Conservation (phyloP, 305 asterid species). For the Fraxinus ornus region DNA sequence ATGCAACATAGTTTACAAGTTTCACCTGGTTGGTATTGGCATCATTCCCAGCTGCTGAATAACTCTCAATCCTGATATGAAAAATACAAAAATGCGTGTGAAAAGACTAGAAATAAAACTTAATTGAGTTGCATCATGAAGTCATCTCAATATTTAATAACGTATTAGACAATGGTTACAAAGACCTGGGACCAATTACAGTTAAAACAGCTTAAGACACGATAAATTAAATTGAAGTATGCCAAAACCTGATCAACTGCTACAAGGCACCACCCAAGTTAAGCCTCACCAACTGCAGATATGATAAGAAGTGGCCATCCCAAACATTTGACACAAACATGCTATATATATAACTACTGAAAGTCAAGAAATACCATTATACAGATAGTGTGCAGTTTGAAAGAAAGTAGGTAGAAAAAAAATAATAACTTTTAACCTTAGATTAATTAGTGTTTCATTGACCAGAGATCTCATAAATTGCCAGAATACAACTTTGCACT, state of each 20-base stretch:
- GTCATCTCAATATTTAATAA: not conserved
- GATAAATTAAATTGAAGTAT: not conserved
- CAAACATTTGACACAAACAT: not conserved
- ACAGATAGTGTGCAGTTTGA: constrained; percentile 6
- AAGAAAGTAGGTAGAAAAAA: not conserved
- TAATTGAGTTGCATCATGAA: constrained; percentile 1
- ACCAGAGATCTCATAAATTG: not conserved
- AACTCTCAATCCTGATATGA: constrained; percentile 49
- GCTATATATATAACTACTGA: not conserved
- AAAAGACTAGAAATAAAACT: constrained; percentile 7
- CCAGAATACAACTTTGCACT: not conserved
- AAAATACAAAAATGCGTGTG: constrained; percentile 20
- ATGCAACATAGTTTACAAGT: constrained; percentile 15
- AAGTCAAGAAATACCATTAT: constrained; percentile 1
- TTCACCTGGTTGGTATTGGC: constrained; percentile 70
- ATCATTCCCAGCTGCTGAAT: constrained; percentile 41
- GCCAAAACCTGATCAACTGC: constrained; percentile 10
- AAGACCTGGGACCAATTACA: not conserved
- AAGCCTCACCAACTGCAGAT: not conserved
- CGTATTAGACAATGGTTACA: not conserved
- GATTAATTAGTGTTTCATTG: not conserved
- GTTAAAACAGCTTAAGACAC: not conserved
- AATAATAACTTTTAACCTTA: not conserved
- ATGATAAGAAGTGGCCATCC: constrained; percentile 1
- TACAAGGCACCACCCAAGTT: not conserved